Percentiles rank a stretch among this genome's conserved stretches.
phyloP scores from a whole-genome alignment of 1,139 yeast species.

The Kodamaea sp. region DNA sequence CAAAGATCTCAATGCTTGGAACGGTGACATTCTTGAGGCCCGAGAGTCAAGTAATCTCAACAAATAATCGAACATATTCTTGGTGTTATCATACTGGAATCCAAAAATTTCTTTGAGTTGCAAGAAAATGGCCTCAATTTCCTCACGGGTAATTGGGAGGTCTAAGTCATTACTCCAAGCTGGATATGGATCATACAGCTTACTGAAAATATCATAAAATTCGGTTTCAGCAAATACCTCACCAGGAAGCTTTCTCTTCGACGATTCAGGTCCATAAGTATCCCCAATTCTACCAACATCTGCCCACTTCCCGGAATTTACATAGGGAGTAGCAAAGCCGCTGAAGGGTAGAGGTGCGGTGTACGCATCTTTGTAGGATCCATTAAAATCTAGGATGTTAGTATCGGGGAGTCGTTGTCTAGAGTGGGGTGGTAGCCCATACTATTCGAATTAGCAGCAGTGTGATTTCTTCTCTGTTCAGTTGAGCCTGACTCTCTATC shows the following conservation, averaged over 20 bases:
- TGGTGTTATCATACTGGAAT: slow-evolving; percentile 62
- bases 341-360: slow-evolving; percentile 39
- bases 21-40: slow-evolving; percentile 61
- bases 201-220: slow-evolving; percentile 38
- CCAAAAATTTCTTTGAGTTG: slow-evolving; percentile 61
- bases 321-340: slow-evolving; percentile 43
- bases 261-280: slow-evolving; percentile 22
- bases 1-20: slow-evolving; percentile 54
- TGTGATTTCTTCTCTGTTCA: too few species aligned
- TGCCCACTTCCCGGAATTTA: slow-evolving; percentile 48
- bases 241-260: slow-evolving; percentile 18
- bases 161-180: slow-evolving; percentile 49
- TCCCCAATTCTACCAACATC: slow-evolving; percentile 36
- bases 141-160: slow-evolving; percentile 19
- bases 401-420: too few species aligned
- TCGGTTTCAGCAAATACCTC: slow-evolving; percentile 44
- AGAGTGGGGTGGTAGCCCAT: too few species aligned
- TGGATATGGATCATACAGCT: slow-evolving; percentile 55
- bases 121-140: slow-evolving; percentile 14
- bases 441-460: too few species aligned
- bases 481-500: too few species aligned
- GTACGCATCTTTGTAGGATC: background rate
- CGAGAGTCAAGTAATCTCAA: slow-evolving; percentile 67
- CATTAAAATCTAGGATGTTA: slow-evolving; percentile 1
- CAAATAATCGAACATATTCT: slow-evolving; percentile 66